Evolutionary conservation across 768 basidiomycete genomes (phyloP).

Genomic region (Gyrodon lividus): DNA sequence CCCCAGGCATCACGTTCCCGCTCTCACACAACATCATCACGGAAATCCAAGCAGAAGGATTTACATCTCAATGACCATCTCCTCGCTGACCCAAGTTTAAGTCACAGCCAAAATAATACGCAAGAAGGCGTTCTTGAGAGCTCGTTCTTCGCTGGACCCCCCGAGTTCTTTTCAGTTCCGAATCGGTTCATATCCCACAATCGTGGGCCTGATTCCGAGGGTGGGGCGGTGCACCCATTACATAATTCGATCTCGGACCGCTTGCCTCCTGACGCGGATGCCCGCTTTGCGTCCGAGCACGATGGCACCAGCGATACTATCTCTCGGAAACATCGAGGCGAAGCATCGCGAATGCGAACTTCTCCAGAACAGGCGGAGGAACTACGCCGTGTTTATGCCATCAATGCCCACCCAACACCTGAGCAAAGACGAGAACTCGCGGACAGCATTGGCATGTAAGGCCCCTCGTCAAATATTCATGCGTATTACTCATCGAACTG

Average conservation of each 20-base stretch:
- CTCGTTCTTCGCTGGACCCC: conserved; percentile 33
- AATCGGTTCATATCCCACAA: conserved; percentile 35
- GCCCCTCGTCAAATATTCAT: conserved; percentile 21
- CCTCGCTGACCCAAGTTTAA: conserved; percentile 18
- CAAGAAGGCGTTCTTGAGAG: conserved; percentile 26
- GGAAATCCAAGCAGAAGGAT: conserved; percentile 33
- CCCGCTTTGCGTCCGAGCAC: conserved; percentile 54
- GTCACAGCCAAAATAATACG: conserved; percentile 6
- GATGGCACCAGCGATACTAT: conserved; percentile 24
- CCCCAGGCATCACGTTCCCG: conserved; percentile 25
- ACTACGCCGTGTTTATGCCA: conserved; percentile 61
- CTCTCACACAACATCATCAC: conserved; percentile 23
- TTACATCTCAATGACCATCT: conserved; percentile 28
- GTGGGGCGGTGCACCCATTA: conserved; percentile 24
- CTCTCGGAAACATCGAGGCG: conserved; percentile 30
- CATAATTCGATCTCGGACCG: conserved; percentile 47
- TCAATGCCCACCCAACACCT: conserved; percentile 63
- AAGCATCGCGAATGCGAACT: conserved; percentile 54
- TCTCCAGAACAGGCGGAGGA: conserved; percentile 65
- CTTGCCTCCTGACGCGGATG: conserved; percentile 49
- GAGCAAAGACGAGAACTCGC: conserved; percentile 68
- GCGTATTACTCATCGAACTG: conserved; percentile 20
- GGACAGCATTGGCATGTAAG: conserved; percentile 74
- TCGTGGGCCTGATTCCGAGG: conserved; percentile 29
- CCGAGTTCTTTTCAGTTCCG: conserved; percentile 27